These are phyloP conservation scores for Clavispora fructus DNA, from an alignment of 805 yeast genomes.

Conservation along the genomic window DNA sequence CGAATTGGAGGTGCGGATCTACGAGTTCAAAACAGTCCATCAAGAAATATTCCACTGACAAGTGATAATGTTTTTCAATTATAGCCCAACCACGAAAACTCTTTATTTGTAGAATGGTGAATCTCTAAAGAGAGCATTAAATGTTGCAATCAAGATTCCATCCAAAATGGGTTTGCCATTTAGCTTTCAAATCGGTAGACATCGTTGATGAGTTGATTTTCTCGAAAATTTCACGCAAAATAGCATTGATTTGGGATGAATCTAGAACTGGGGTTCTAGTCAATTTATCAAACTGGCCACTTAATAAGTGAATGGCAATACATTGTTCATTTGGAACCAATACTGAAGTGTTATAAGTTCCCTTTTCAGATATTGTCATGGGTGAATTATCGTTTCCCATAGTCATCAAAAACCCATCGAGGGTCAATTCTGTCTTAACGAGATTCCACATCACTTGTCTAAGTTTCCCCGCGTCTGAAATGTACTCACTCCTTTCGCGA, in stretches of 20 bases:
- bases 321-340: constrained; percentile 12
- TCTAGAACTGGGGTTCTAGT: not conserved
- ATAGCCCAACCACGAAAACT: too few species aligned
- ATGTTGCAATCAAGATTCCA: constrained; percentile 6
- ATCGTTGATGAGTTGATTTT: constrained; percentile 8
- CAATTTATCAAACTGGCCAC: not conserved
- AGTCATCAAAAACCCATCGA: not conserved
- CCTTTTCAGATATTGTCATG: not conserved
- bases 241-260: not conserved
- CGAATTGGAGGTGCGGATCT: too few species aligned
- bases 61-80: too few species aligned
- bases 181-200: constrained; percentile 5
- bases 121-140: not conserved
- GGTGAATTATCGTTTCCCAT: not conserved
- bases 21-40: too few species aligned
- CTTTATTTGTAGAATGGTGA: too few species aligned
- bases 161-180: constrained; percentile 10
- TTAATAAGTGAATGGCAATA: constrained; percentile 5
- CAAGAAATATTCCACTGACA: too few species aligned
- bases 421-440: not conserved
- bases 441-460: not conserved
- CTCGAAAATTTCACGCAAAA: constrained; percentile 5
- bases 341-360: not conserved
- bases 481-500: constrained; percentile 4
- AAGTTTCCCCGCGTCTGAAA: not conserved